Base-by-base conservation (phyloP, 768 basidiomycete genomes). In the Inosperma sp. region DNA sequence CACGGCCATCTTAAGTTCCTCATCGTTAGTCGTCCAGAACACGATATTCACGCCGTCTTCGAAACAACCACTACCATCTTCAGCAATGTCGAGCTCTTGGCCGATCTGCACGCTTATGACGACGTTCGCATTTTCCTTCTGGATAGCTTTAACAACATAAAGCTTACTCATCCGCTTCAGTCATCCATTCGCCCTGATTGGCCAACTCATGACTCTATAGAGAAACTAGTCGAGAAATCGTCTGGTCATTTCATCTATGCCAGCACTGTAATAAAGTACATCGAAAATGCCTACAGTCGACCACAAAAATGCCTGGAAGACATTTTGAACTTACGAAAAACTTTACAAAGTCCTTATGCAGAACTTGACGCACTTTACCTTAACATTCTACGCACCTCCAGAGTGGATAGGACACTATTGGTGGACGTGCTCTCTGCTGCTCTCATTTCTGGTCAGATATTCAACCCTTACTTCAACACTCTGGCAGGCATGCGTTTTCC, bases 1-100 rank as follows among this genome's bases (percentile, higher is more conserved):
- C 21, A 19, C 3, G 39, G 53, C 14, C 33, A 29, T 23, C 40
- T 54, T 25, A 54, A 54, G 23, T 49, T 49, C 30, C 30, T 54
- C 30, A 37, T 54, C 43, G 19, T 49, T 43, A 54, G 53, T 26
- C 53, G 44, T 14, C 49, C 48, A 8, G 37, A 47, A 19, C 14
- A 25, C 23, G 30, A 49, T n/a, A 54, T 54, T 7, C 37, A 19
- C 26, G 37, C 27, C 9, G 19, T 27, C n/a, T 49, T 49, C 39
- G 41, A 46, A 42, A 14, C 41, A 13, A 26, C 29, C 3, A 25
- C 21, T 5, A 25, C n/a, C n/a, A n/a, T n/a, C n/a, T n/a, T n/a
- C n/a, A n/a, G n/a, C n/a, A n/a, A n/a, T n/a, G n/a, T n/a, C n/a
- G n/a, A n/a, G n/a, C n/a, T n/a, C n/a, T n/a, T n/a, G n/a, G n/a